phyloP scores from a whole-genome alignment of 1,284 basidiomycete genomes.

The Trametes sp. region DNA sequence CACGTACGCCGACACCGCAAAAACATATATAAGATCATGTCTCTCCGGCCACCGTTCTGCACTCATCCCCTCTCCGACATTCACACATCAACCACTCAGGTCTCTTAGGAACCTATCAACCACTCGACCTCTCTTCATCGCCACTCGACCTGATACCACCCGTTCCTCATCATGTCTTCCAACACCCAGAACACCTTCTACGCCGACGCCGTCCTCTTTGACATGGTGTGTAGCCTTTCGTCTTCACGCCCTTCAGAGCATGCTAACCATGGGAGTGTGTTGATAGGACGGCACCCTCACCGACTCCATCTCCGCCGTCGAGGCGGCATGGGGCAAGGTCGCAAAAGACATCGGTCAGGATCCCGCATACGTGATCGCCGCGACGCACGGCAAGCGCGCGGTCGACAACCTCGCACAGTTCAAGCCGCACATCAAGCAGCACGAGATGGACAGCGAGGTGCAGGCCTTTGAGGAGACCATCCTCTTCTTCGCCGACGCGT shows the following conservation, averaged over 20 bases:
- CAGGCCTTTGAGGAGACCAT: conserved; percentile 74
- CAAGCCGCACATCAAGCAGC: conserved; percentile 52
- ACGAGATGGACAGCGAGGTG: conserved; percentile 76
- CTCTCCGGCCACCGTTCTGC: conserved; percentile 8
- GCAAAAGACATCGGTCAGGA: conserved; percentile 75
- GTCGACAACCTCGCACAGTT: conserved; percentile 56
- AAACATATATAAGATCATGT: conserved; percentile 20
- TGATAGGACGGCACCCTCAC: conserved; percentile 74
- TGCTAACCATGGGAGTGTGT: conserved; percentile 26
- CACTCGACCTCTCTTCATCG: no score
- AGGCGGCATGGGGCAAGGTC: conserved; percentile 82
- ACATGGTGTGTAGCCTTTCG: conserved; percentile 62
- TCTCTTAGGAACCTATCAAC: no score
- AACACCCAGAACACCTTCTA: conserved; percentile 46
- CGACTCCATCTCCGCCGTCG: conserved; percentile 79
- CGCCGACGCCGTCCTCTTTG: conserved; percentile 74
- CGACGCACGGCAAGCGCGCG: conserved; percentile 78
- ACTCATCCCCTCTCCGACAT: conserved; percentile 17
- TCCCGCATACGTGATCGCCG: conserved; percentile 69
- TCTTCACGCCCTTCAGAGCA: conserved; percentile 3
- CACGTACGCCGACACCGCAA: conserved; percentile 10
- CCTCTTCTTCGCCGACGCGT: conserved; percentile 77
- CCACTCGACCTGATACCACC: not conserved
- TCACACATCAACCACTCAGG: not conserved
- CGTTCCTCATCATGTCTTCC: conserved; percentile 37